These are phyloP conservation scores for Striga asiatica DNA, from an alignment of 257 asterid species.

Conservation along the genomic window DNA sequence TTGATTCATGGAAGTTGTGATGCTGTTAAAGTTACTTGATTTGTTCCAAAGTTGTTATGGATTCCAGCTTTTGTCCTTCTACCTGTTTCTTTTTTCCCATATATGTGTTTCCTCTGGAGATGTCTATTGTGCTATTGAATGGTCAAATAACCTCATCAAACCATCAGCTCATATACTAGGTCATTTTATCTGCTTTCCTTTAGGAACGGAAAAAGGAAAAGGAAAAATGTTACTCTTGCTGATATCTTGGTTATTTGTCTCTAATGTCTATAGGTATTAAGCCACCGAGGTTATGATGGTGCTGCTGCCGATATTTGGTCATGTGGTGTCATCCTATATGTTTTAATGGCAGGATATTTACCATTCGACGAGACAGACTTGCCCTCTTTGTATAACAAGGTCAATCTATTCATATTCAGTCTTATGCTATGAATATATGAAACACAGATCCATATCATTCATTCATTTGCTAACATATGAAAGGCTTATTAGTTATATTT, in stretches of 20 bases:
- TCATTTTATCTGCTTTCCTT: slow-evolving; percentile 1
- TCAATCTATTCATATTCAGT: slow-evolving; percentile 18
- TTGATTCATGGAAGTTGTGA: too few species aligned
- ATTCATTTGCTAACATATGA: not conserved
- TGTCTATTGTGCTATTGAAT: not conserved
- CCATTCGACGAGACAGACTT: slow-evolving; percentile 81
- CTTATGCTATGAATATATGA: slow-evolving; percentile 1
- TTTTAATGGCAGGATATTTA: slow-evolving; percentile 78
- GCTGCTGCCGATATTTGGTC: slow-evolving; percentile 98
- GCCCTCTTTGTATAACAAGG: slow-evolving; percentile 64
- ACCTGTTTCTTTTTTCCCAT: not conserved
- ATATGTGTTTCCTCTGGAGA: too few species aligned
- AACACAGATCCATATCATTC: slow-evolving; percentile 2
- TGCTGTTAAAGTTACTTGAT: too few species aligned
- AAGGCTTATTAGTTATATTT: not conserved
- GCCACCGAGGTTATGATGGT: slow-evolving; percentile 85
- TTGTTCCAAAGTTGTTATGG: too few species aligned
- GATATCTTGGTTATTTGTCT: slow-evolving; percentile 17
- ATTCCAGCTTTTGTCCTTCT: too few species aligned
- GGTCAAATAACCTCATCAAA: not conserved
- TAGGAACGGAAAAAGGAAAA: too few species aligned
- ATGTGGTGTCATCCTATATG: slow-evolving; percentile 88
- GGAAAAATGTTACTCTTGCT: slow-evolving; percentile 10
- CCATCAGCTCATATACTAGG: not conserved
- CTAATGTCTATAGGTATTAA: slow-evolving; percentile 48